These are phyloP conservation scores for Beta macrorhiza DNA, from an alignment of 179 eudicot genomes.

Conservation along the genomic window DNA sequence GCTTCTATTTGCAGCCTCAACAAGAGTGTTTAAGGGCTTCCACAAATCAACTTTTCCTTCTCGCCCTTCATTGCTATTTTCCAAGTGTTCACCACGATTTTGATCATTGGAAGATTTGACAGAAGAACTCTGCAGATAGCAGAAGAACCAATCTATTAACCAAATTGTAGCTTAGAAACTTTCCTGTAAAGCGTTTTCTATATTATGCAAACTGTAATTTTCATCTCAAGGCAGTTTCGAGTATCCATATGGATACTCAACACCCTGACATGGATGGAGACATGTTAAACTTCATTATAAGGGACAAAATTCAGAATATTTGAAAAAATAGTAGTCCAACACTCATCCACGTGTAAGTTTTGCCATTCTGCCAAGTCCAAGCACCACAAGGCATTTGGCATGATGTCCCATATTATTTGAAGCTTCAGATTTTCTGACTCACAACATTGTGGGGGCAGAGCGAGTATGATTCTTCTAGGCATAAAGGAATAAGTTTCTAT, in stretches of 20 bases:
- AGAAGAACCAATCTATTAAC: constrained; percentile 8
- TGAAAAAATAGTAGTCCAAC: neutral
- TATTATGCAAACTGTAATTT: neutral
- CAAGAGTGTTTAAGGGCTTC: constrained; percentile 81
- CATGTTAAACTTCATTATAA: neutral
- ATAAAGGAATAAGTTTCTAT: constrained; percentile 3
- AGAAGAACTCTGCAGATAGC: constrained; percentile 52
- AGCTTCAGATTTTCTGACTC: neutral
- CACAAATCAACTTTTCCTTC: constrained; percentile 75
- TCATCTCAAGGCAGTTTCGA: neutral
- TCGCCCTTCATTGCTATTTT: constrained; percentile 42
- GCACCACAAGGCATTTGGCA: neutral
- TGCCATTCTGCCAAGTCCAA: neutral
- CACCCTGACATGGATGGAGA: neutral
- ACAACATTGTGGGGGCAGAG: neutral
- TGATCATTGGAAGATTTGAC: constrained; percentile 49
- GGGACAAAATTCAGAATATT: neutral
- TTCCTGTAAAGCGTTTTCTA: neutral
- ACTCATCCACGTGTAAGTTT: neutral
- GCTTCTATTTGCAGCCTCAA: constrained; percentile 87
- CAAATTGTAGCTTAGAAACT: neutral
- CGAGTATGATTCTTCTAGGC: neutral
- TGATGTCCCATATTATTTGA: neutral
- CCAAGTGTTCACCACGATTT: constrained; percentile 41
- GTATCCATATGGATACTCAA: neutral